Conservation (phyloP, 257 asterid genomes). For the Solanum medicagineum region DNA sequence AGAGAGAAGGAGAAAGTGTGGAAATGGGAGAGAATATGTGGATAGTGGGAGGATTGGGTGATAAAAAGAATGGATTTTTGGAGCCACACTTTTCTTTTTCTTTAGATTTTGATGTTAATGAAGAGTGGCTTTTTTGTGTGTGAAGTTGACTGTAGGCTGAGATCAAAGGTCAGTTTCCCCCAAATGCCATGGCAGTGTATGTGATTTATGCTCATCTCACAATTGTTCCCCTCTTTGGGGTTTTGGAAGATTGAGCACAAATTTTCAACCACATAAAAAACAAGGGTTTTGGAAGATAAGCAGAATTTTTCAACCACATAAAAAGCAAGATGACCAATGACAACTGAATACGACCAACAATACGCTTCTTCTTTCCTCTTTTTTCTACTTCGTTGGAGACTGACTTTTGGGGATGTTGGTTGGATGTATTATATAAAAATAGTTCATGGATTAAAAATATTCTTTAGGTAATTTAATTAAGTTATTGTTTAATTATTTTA, state of each 20-base stretch:
- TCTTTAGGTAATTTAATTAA: too few relatives aligned
- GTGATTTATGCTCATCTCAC: neutral
- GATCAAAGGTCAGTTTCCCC: neutral
- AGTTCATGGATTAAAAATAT: too few relatives aligned
- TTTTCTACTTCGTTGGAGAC: neutral
- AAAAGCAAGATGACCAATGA: neutral
- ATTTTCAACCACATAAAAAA: neutral
- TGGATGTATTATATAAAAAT: neutral
- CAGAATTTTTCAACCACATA: neutral
- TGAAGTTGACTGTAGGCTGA: neutral
- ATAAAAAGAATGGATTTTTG: conserved; percentile 10
- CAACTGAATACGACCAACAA: neutral
- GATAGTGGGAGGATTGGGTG: conserved; percentile 6
- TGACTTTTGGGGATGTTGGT: neutral
- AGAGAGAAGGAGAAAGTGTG: neutral
- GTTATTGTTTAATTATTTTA: too few relatives aligned
- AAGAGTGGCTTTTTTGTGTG: neutral
- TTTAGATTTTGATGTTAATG: neutral
- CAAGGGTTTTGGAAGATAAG: neutral
- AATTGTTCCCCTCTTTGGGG: neutral
- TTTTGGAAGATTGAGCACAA: neutral
- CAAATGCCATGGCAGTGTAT: neutral
- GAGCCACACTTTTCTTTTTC: conserved; percentile 1
- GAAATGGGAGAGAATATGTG: conserved; percentile 12
- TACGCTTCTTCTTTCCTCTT: neutral